These are phyloP conservation scores for Limonium bicolor DNA, from an alignment of 148 eudicot genomes.

Conservation along the genomic window DNA sequence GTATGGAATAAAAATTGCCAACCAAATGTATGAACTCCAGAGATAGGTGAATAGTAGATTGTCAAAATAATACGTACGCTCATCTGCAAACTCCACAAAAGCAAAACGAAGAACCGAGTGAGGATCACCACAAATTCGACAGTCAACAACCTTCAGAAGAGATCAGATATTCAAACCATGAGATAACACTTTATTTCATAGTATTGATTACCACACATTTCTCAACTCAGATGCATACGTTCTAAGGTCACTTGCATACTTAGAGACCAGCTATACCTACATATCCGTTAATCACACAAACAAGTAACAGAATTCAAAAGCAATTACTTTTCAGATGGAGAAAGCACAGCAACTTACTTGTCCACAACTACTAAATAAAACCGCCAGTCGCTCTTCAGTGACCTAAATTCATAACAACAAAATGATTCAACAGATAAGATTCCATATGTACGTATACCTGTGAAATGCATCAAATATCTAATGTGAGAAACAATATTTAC, in stretches of 20 bases:
- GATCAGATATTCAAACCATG: too few relatives aligned
- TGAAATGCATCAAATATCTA: background rate
- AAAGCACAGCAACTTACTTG: conserved; percentile 33
- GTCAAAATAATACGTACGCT: conserved; percentile 29
- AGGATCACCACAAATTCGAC: conserved; percentile 98
- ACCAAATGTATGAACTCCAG: too few relatives aligned
- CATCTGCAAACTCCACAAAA: conserved; percentile 82
- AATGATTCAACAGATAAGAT: background rate
- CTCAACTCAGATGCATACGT: too few relatives aligned
- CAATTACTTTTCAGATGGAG: background rate
- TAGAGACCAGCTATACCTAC: too few relatives aligned
- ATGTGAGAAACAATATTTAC: conserved; percentile 21
- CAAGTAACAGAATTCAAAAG: background rate
- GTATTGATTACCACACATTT: too few relatives aligned
- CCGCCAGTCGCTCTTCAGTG: conserved; percentile 87
- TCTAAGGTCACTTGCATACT: too few relatives aligned
- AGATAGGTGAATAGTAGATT: too few relatives aligned
- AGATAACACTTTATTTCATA: too few relatives aligned
- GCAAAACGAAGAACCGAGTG: conserved; percentile 98
- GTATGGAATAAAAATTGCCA: too few relatives aligned
- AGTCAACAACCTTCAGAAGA: conserved; percentile 94
- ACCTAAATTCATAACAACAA: conserved; percentile 27
- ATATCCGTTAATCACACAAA: too few relatives aligned
- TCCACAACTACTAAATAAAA: conserved; percentile 62
- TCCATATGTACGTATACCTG: background rate